These are phyloP conservation scores for Heimioporus sp. DNA, from an alignment of 768 basidiomycete species.

Conservation along the genomic window DNA sequence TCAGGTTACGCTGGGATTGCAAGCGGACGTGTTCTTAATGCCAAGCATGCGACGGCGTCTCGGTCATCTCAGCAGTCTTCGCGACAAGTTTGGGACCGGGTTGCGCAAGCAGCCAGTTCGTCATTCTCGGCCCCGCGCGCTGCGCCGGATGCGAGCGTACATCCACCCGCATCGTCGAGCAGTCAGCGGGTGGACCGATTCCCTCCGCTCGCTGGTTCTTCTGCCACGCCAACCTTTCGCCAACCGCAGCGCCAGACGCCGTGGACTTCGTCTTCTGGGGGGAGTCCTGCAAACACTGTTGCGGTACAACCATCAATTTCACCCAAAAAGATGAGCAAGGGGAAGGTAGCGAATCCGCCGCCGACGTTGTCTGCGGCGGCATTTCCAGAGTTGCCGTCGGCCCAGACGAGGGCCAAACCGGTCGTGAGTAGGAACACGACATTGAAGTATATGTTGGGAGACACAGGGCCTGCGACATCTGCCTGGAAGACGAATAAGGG, in stretches of 20 bases:
- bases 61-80: constrained; percentile 56
- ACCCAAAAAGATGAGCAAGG: constrained; percentile 13
- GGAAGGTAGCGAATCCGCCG: constrained; percentile 10
- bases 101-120: constrained; percentile 72
- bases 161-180: constrained; percentile 29
- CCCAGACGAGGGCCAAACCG: constrained; percentile 28
- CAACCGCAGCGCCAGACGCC: constrained; percentile 55
- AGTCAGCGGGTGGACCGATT: constrained; percentile 23
- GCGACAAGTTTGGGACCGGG: constrained; percentile 80
- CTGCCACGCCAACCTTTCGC: constrained; percentile 29
- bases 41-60: constrained; percentile 69
- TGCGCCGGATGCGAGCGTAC: constrained; percentile 11
- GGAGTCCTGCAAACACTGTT: neutral
- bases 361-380: constrained; percentile 50
- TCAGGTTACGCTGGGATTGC: constrained; percentile 77
- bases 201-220: constrained; percentile 25
- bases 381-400: constrained; percentile 70
- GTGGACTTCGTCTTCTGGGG: constrained; percentile 39
- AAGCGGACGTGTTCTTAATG: constrained; percentile 79
- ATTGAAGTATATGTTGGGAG: constrained; percentile 56
- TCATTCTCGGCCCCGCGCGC: constrained; percentile 38
- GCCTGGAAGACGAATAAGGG: constrained; percentile 28
- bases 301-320: neutral
- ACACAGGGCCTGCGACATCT: constrained; percentile 24
- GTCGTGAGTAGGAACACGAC: constrained; percentile 61